phyloP scores from a whole-genome alignment of 2,329 filamentous ascomycete genomes.

The Keithomyces neogunnii region DNA sequence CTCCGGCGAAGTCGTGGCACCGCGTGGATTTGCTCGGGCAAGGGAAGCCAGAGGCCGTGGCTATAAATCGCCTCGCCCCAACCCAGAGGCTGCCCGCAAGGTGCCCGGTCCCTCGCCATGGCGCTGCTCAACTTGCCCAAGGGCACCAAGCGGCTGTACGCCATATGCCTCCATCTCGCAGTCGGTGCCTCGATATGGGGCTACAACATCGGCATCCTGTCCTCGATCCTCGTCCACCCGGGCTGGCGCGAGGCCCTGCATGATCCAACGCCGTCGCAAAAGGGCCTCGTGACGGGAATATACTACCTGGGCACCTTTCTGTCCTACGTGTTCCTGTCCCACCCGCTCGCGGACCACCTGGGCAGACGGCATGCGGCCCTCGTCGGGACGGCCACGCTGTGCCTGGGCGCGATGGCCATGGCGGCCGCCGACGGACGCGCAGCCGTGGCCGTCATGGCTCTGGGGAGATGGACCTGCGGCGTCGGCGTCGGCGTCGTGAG shows the following conservation, averaged over 20 bases:
- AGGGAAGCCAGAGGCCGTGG: no score
- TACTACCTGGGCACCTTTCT: conserved; percentile 50
- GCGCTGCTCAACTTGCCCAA: conserved; percentile 2
- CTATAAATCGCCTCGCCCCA: no score
- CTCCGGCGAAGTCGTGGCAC: no score
- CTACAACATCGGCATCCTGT: conserved; percentile 50
- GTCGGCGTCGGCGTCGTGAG: conserved; percentile 46
- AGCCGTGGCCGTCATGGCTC: conserved; percentile 39
- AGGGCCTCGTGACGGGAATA: conserved; percentile 44
- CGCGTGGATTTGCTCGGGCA: no score
- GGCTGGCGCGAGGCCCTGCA: conserved; percentile 41
- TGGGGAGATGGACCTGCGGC: conserved; percentile 43
- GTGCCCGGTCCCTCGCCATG: no score
- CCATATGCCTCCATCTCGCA: conserved; percentile 42
- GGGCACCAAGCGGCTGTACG: conserved; percentile 29
- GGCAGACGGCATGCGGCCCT: conserved; percentile 44
- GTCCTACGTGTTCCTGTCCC: conserved; percentile 46
- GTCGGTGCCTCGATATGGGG: conserved; percentile 50
- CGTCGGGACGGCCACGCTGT: conserved; percentile 35
- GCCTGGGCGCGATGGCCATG: conserved; percentile 40
- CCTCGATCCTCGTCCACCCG: conserved; percentile 46
- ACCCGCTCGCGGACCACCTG: conserved; percentile 39
- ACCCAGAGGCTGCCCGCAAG: no score
- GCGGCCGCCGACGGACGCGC: conserved; percentile 30
- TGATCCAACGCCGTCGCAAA: conserved; percentile 34